Evolutionary conservation across 768 basidiomycete genomes (phyloP), one percentile per base, ranked within the genome.

Genomic region (Pluteus cervinus): DNA sequence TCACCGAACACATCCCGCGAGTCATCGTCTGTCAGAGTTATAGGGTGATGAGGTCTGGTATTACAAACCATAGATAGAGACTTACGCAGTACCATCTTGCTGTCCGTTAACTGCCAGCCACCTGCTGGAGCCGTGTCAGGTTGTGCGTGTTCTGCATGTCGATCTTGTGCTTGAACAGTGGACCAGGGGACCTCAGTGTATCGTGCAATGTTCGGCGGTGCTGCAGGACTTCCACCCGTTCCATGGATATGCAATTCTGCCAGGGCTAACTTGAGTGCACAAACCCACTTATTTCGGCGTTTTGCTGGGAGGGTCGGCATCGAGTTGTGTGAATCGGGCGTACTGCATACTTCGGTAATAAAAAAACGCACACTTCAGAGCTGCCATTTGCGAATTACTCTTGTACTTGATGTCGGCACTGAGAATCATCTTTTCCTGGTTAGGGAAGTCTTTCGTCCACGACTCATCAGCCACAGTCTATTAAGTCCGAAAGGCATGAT

Each of bases 221-320:
- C 62, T 45, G 66, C 55, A 1, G 82, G 81, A 53, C 81, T 54
- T 16, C 83, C 77, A 22, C 46, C 55, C 7, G 81, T 78, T 4
- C 82, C 82, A 48, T 68, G 89, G 42, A 96, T 81, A 45, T 76
- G 68, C 34, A 79, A 58, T 42, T 88, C 82, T 18, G 69, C 74
- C 42, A 88, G 63, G 33, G 76, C 70, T 30, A 71, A 54, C 60
- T 92, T 93, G 38, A 96, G 68, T 11, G 85, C 83, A 57, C 88
- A 92, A 29, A 92, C 73, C 89, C 89, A 93, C 60, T 89, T 93
- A 66, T 92, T 92, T 24, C 87, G 75, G 38, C 89, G 74, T 58
- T 81, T 79, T 2, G 81, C 81, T 79, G 51, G 20, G 26, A n/a
- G n/a, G n/a, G n/a, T n/a, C n/a, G n/a, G n/a, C n/a, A n/a, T n/a